Evolutionary conservation across 352 stramenopile species (phyloP), one percentile per base, ranked within the genome.

Genomic region (Thraustotheca clavata): DNA sequence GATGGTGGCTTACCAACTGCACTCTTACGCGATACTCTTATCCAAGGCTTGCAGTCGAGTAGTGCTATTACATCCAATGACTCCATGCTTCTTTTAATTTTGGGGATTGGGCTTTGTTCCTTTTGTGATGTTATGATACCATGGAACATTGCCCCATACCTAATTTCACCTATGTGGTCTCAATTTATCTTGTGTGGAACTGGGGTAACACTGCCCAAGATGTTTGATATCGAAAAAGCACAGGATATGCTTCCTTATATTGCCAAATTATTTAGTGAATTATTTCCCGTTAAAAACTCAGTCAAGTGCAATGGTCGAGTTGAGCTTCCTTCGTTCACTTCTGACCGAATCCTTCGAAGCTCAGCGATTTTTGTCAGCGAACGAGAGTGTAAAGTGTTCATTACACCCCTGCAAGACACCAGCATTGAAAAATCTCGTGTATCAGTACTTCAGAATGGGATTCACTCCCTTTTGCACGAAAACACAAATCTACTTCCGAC

Each of bases 131-230:
- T 40, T 6, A 48, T 20, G 7, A 24, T 16, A 33, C 4, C 5
- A 14, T 31, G 43, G 11, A 46, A 65, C 36, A 35, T 48, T 26
- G 46, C 57, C 7, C 35, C 57, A 14, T 65, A 35, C 36, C 39
- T 65, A 14, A 14, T 52, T 11, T 32, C 57, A 16, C 26, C 57
- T 7, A 22, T 65, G 5, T 54, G 11, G 14, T 24, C 22, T 33
- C 27, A 20, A 33, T 65, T 50, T 54, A 32, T 20, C 11, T 43
- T 31, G 4, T 65, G 35, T 41, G 57, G 46, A 16, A n/a, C 55
- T 0, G 16, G 6, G 3, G 11, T 27, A 9, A n/a, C 43, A 49
- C n/a, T 11, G 11, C 9, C 24, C 5, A 65, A 54, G 16, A 35
- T 14, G n/a, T n/a, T 39, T 8, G n/a, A 50, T 8, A 1, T 54